These are phyloP conservation scores for Chalciporus pseudorubinellus DNA, from an alignment of 768 basidiomycete species.

Conservation along the genomic window DNA sequence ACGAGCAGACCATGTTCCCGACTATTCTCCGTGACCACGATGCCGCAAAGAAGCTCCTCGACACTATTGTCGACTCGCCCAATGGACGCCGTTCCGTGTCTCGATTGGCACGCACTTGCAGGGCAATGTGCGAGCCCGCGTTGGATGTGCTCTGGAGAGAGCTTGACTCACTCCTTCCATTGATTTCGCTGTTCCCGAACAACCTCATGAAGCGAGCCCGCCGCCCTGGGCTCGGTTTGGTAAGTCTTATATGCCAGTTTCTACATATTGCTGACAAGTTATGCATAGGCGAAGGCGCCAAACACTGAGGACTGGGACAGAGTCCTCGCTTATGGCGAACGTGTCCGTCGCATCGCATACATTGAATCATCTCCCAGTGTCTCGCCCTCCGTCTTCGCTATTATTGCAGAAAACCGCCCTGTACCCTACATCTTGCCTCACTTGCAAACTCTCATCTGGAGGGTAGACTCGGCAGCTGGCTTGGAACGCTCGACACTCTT, in stretches of 20 bases:
- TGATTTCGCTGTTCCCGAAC: constrained; percentile 69
- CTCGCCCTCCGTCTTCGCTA: constrained; percentile 61
- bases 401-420: constrained; percentile 64
- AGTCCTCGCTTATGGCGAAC: constrained; percentile 63
- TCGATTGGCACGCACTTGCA: constrained; percentile 72
- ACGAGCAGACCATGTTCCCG: constrained; percentile 52
- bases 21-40: constrained; percentile 62
- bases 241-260: constrained; percentile 36
- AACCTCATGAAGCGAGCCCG: constrained; percentile 65
- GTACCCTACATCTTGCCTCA: constrained; percentile 64
- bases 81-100: constrained; percentile 67
- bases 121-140: constrained; percentile 69
- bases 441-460: constrained; percentile 70
- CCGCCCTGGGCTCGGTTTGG: constrained; percentile 74
- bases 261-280: constrained; percentile 6
- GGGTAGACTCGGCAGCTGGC: constrained; percentile 61
- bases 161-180: constrained; percentile 68
- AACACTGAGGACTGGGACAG: constrained; percentile 66
- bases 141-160: constrained; percentile 74
- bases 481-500: constrained; percentile 65
- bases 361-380: constrained; percentile 65
- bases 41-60: constrained; percentile 50
- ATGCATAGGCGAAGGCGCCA: constrained; percentile 54
- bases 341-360: constrained; percentile 67
- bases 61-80: constrained; percentile 53